Conservation (phyloP, 805 yeast genomes). For the Schizosaccharomyces japonicus region DNA sequence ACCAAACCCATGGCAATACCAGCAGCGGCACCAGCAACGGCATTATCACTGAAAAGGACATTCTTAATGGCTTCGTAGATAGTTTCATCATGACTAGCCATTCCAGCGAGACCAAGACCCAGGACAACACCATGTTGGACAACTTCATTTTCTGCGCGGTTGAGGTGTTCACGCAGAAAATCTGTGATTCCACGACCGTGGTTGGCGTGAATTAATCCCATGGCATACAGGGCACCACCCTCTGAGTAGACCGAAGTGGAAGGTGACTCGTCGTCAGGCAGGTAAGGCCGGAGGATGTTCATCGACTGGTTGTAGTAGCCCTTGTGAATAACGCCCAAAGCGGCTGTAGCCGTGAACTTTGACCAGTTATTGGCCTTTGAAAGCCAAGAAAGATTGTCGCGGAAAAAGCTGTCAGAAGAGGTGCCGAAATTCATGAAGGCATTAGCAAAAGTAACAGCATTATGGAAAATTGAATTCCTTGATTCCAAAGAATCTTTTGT, state of each 20-base stretch:
- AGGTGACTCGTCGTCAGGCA: constrained; percentile 43
- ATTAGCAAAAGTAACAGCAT: constrained; percentile 82
- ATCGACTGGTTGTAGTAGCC: constrained; percentile 85
- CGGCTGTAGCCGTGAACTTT: constrained; percentile 91
- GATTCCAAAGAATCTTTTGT: constrained; percentile 69
- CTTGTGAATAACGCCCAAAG: constrained; percentile 86
- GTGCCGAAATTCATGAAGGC: constrained; percentile 94
- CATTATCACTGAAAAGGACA: constrained; percentile 71
- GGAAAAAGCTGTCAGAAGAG: constrained; percentile 75
- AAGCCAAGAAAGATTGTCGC: constrained; percentile 81
- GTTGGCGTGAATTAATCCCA: constrained; percentile 87
- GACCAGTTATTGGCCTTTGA: constrained; percentile 98
- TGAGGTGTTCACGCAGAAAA: constrained; percentile 48
- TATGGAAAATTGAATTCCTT: constrained; percentile 78
- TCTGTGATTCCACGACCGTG: constrained; percentile 67
- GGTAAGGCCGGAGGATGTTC: constrained; percentile 64
- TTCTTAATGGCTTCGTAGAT: constrained; percentile 64
- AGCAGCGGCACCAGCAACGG: constrained; percentile 87
- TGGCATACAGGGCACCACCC: constrained; percentile 84
- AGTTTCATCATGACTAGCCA: constrained; percentile 59
- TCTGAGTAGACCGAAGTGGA: constrained; percentile 34
- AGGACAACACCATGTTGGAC: constrained; percentile 85
- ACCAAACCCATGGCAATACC: constrained; percentile 89
- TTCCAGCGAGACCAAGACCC: constrained; percentile 88
- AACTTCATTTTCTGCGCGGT: constrained; percentile 49